Conservation (phyloP, 495 filamentous ascomycete genomes). For the Penicillium antarcticum region DNA sequence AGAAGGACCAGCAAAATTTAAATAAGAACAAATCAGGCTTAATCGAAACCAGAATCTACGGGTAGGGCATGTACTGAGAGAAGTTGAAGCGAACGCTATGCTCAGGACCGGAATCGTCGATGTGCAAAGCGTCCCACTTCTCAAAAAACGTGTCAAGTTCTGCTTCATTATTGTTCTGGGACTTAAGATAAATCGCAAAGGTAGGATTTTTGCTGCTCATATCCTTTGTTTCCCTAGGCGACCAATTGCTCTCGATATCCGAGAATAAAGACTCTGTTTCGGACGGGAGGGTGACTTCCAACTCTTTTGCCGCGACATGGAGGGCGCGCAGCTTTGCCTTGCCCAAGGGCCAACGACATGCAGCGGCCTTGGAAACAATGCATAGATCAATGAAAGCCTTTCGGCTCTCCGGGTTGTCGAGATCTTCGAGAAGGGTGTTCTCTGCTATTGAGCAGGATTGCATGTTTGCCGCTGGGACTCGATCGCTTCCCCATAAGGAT, state of each 20-base stretch:
- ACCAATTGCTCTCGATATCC: slow-evolving; percentile 28
- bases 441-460: slow-evolving; percentile 31
- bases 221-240: slow-evolving; percentile 11
- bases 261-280: slow-evolving; percentile 28
- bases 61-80: background rate
- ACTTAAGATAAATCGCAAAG: slow-evolving; percentile 13
- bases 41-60: too few species aligned
- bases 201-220: slow-evolving; percentile 37
- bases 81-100: background rate
- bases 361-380: slow-evolving; percentile 19
- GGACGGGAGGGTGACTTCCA: slow-evolving; percentile 21
- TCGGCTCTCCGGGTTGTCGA: slow-evolving; percentile 21
- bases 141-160: slow-evolving; percentile 25
- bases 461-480: slow-evolving; percentile 23
- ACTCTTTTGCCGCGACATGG: slow-evolving; percentile 28
- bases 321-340: slow-evolving; percentile 34
- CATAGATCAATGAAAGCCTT: slow-evolving; percentile 29
- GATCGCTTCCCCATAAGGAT: slow-evolving; percentile 26
- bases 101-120: background rate
- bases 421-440: slow-evolving; percentile 26
- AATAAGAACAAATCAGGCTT: too few species aligned
- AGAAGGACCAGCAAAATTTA: too few species aligned
- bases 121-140: slow-evolving; percentile 26
- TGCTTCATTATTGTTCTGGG: slow-evolving; percentile 5
- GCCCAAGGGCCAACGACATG: slow-evolving; percentile 27